Percentiles rank a stretch among this genome's conserved stretches.
These are phyloP conservation scores for Apiotrichum laibachii DNA, from an alignment of 1,284 basidiomycete genomes.

Conservation along the genomic window DNA sequence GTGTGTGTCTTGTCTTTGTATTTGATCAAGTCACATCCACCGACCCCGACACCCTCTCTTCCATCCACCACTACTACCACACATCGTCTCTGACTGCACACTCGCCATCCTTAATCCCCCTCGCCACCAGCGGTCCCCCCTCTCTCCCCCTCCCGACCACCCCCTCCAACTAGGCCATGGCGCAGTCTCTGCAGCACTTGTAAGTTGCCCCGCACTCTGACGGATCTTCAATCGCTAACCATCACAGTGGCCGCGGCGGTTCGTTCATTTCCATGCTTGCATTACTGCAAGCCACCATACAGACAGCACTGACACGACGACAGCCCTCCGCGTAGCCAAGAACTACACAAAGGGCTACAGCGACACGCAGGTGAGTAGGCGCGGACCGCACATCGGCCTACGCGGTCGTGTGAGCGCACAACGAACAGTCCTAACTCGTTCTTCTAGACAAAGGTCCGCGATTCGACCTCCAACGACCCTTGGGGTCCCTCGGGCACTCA, in stretches of 20 bases:
- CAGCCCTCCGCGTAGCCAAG: slow-evolving; percentile 78
- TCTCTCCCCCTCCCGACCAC: not conserved
- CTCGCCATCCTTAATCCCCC: not conserved
- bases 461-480: slow-evolving; percentile 99
- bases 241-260: slow-evolving; percentile 47
- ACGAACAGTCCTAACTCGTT: not conserved
- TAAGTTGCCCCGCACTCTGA: slow-evolving; percentile 23
- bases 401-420: not conserved
- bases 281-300: not conserved
- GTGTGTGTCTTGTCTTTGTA: not conserved
- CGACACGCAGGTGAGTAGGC: slow-evolving; percentile 56
- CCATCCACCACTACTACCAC: not conserved
- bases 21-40: too few relatives aligned
- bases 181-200: slow-evolving; percentile 47
- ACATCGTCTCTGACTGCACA: not conserved
- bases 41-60: not conserved
- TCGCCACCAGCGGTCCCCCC: not conserved
- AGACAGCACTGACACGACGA: slow-evolving; percentile 1
- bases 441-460: slow-evolving; percentile 83
- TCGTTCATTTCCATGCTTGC: not conserved
- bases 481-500: slow-evolving; percentile 98
- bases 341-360: slow-evolving; percentile 95
- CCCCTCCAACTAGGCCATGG: slow-evolving; percentile 28
- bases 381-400: too few relatives aligned
- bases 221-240: slow-evolving; percentile 16